phyloP scores from a whole-genome alignment of 371 early-diverging fungal genomes.

The Smittium culicis region DNA sequence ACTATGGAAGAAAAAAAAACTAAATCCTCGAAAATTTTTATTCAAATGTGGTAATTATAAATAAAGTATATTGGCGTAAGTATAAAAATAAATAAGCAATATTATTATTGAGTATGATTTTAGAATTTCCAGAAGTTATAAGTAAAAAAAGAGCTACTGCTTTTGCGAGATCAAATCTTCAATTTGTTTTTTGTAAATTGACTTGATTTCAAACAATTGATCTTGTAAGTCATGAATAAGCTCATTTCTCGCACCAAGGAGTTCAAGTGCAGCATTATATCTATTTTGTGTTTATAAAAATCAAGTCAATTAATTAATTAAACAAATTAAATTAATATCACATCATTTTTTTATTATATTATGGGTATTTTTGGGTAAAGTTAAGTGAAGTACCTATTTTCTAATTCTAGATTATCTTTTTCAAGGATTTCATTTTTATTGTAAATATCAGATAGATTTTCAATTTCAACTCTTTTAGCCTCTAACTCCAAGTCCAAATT shows the following conservation, averaged over 20 bases:
- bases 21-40: too few relatives aligned
- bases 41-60: too few relatives aligned
- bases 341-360: too few relatives aligned
- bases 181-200: constrained; percentile 57
- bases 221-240: constrained; percentile 64
- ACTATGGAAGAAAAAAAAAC: too few relatives aligned
- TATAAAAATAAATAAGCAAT: too few relatives aligned
- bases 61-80: too few relatives aligned
- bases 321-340: too few relatives aligned
- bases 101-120: too few relatives aligned
- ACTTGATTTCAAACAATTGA: constrained; percentile 69
- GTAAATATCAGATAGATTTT: not conserved
- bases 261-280: constrained; percentile 61
- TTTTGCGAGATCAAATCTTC: constrained; percentile 39
- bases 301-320: not conserved
- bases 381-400: not conserved
- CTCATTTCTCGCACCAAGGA: constrained; percentile 82
- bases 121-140: too few relatives aligned
- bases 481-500: not conserved
- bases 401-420: not conserved
- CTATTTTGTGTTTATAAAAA: constrained; percentile 30
- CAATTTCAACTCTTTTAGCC: not conserved
- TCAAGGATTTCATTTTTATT: constrained; percentile 1
- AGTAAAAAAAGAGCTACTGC: too few relatives aligned
- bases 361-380: not conserved